phyloP scores from a whole-genome alignment of 495 filamentous ascomycete genomes.

The Amorphotheca resinae region DNA sequence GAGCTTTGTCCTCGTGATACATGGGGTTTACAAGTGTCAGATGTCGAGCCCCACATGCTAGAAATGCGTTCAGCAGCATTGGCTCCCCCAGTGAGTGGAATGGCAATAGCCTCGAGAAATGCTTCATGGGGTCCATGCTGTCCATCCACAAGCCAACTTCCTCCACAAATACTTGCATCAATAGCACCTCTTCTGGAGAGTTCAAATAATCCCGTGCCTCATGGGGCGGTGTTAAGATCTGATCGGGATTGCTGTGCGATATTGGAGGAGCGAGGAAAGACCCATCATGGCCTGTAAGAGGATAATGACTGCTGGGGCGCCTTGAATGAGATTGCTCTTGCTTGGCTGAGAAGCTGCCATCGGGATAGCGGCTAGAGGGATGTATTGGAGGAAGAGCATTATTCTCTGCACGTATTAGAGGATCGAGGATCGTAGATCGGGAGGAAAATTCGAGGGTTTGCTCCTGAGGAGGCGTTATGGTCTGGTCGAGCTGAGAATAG shows the following conservation, averaged over 20 bases:
- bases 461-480: conserved; percentile 22
- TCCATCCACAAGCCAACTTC: conserved; percentile 95
- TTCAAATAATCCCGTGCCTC: conserved; percentile 48
- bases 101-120: conserved; percentile 77
- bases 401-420: conserved; percentile 2
- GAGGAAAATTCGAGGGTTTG: conserved; percentile 7
- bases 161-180: conserved; percentile 85
- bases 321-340: conserved; percentile 15
- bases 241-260: conserved; percentile 23
- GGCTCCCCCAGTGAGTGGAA: conserved; percentile 71
- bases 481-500: conserved; percentile 48
- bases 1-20: conserved; percentile 63
- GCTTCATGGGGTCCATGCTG: conserved; percentile 72
- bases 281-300: conserved; percentile 9
- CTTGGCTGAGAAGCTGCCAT: conserved; percentile 7
- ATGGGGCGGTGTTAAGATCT: conserved; percentile 37
- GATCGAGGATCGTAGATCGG: conserved; percentile 11
- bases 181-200: conserved; percentile 61
- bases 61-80: conserved; percentile 82
- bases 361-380: conserved; percentile 11
- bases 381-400: conserved; percentile 19
- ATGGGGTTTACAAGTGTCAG: conserved; percentile 56
- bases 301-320: conserved; percentile 16
- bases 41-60: conserved; percentile 83
- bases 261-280: conserved; percentile 12